phyloP scores from a whole-genome alignment of 176 grass and related monocot genomes.

The Triticum dicoccoides region DNA sequence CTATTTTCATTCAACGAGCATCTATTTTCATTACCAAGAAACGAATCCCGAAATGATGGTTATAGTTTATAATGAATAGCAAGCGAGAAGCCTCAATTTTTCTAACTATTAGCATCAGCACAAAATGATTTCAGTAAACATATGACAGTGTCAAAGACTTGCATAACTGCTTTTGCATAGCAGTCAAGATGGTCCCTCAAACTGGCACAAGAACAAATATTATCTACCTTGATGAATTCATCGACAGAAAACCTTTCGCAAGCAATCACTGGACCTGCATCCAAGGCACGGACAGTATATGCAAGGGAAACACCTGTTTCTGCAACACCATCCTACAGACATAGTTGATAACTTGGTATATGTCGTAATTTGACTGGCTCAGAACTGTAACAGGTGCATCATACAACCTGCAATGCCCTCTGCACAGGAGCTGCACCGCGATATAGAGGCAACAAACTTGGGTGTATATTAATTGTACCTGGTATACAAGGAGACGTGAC shows the following conservation, averaged over 20 bases:
- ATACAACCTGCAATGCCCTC: constrained; percentile 86
- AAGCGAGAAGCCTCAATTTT: not conserved
- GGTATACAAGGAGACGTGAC: constrained; percentile 3
- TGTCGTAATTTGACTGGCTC: not conserved
- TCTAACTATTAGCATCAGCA: not conserved
- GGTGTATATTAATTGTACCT: constrained; percentile 97
- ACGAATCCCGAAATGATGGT: not conserved
- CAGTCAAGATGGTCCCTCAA: not conserved
- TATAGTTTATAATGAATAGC: not conserved
- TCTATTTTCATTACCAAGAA: not conserved
- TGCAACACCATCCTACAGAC: constrained; percentile 74
- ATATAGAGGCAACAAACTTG: constrained; percentile 90
- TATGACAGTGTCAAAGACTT: not conserved
- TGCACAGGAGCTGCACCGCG: constrained; percentile 98
- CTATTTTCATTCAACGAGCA: not conserved
- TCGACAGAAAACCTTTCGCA: constrained; percentile 67
- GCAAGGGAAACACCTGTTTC: constrained; percentile 98
- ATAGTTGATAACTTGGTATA: constrained; percentile 24
- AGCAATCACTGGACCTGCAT: constrained; percentile 90
- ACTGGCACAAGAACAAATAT: constrained; percentile 18
- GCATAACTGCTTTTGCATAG: constrained; percentile 5
- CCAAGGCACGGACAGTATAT: constrained; percentile 84
- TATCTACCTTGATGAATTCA: constrained; percentile 70
- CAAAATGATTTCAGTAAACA: constrained; percentile 11
- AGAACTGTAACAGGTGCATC: constrained; percentile 8